Conservation (phyloP, 2,329 filamentous ascomycete species). For the Proliferodiscus dingleyae region DNA sequence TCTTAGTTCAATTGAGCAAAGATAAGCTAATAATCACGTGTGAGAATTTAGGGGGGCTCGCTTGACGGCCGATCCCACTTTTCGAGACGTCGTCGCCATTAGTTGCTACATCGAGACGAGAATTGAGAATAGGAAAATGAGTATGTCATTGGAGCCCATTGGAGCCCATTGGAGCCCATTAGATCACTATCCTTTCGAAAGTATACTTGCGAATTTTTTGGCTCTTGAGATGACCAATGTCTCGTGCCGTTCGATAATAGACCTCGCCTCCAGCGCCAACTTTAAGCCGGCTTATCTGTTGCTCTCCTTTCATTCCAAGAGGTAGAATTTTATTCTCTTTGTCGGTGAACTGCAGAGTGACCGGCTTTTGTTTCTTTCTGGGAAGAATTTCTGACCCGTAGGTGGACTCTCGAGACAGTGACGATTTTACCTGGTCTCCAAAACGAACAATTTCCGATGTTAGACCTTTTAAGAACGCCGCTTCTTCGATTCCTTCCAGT, state of each 20-base stretch:
- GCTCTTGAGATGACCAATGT: constrained; percentile 72
- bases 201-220: constrained; percentile 80
- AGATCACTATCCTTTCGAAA: constrained; percentile 70
- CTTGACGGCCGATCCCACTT: not conserved
- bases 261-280: constrained; percentile 66
- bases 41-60: not conserved
- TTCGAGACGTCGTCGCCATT: too few species aligned
- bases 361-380: constrained; percentile 37
- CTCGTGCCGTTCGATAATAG: constrained; percentile 61
- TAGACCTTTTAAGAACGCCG: constrained; percentile 57
- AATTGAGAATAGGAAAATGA: too few species aligned
- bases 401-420: constrained; percentile 7
- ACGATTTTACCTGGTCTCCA: constrained; percentile 34
- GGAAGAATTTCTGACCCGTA: not conserved
- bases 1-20: not conserved
- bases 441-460: constrained; percentile 64
- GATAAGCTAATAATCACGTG: not conserved
- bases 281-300: constrained; percentile 49
- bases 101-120: too few species aligned
- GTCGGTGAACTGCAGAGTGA: constrained; percentile 41
- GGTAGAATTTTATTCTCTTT: constrained; percentile 53
- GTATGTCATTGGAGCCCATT: not conserved
- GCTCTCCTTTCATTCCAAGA: constrained; percentile 62
- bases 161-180: too few species aligned
- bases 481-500: constrained; percentile 67